Conservation (phyloP, 2,329 filamentous ascomycete species). For the Chaetothyriales sp. region DNA sequence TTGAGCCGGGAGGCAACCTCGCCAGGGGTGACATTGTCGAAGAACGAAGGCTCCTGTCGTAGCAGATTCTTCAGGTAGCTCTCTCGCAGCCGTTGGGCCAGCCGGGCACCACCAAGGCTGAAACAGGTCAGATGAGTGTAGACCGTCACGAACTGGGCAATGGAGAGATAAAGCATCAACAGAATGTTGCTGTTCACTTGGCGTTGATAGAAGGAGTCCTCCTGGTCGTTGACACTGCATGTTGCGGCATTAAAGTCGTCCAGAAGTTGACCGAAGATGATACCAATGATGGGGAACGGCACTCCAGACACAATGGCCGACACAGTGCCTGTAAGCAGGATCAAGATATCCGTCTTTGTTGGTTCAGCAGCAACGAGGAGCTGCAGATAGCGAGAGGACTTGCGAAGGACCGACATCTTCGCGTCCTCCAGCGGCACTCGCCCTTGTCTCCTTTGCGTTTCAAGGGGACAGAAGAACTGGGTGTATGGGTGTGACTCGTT, state of each 20-base stretch:
- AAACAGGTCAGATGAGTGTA: conserved; percentile 51
- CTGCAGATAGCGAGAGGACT: conserved; percentile 1
- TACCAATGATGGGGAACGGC: conserved; percentile 25
- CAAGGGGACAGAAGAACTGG: background rate
- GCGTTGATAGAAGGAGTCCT: conserved; percentile 18
- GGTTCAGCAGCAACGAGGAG: conserved; percentile 3
- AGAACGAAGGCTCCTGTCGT: conserved; percentile 19
- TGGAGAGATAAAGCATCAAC: conserved; percentile 47
- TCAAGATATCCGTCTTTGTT: conserved; percentile 3
- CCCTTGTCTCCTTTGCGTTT: background rate
- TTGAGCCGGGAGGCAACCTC: conserved; percentile 34
- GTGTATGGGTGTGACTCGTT: background rate
- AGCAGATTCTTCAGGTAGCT: conserved; percentile 19
- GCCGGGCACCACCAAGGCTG: conserved; percentile 47
- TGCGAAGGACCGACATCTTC: conserved; percentile 1
- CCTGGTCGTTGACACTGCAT: conserved; percentile 2
- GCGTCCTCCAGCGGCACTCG: background rate
- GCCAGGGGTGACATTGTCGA: conserved; percentile 27
- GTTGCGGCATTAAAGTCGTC: conserved; percentile 22
- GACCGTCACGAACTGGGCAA: conserved; percentile 47
- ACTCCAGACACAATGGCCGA: conserved; percentile 24
- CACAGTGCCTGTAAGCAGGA: conserved; percentile 17
- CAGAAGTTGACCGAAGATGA: conserved; percentile 27
- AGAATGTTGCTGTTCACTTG: conserved; percentile 44
- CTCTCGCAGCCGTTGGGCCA: conserved; percentile 48